Percentiles rank a stretch among this genome's conserved stretches.
Evolutionary conservation across 2,329 filamentous ascomycete genomes (phyloP).

Genomic region (Beauveria asiatica): DNA sequence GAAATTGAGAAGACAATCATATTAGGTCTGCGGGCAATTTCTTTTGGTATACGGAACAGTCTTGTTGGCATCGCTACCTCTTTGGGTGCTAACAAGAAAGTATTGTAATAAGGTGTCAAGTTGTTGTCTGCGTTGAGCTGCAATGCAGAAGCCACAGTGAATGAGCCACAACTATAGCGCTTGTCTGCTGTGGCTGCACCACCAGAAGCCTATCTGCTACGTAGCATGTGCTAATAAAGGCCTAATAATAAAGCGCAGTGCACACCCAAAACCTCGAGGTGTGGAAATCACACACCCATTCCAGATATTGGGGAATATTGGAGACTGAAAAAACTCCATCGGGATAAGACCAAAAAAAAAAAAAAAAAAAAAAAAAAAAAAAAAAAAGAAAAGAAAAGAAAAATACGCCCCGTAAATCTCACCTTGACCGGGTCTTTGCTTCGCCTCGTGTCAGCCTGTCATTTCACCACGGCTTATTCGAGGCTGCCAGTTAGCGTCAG

Average conservation of each 20-base stretch:
- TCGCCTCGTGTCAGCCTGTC: not conserved
- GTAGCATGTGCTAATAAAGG: not conserved
- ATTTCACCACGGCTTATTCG: not conserved
- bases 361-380: not conserved
- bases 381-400: not conserved
- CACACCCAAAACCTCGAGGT: not conserved
- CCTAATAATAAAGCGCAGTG: too few species aligned
- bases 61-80: not conserved
- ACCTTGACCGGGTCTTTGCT: not conserved
- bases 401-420: not conserved
- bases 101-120: not conserved
- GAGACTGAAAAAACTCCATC: not conserved
- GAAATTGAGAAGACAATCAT: not conserved
- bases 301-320: not conserved
- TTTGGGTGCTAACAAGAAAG: not conserved
- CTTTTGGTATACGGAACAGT: not conserved
- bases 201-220: not conserved
- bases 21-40: not conserved
- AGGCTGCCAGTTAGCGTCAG: not conserved
- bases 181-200: not conserved
- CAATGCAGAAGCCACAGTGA: too few species aligned
- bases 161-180: too few species aligned
- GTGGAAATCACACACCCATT: not conserved
- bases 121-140: not conserved
- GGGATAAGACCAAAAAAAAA: not conserved